Evolutionary conservation across 2,329 filamentous ascomycete species (phyloP), one percentile per base, ranked within the genome.

Genomic region (Cryphonectria carpinicola): DNA sequence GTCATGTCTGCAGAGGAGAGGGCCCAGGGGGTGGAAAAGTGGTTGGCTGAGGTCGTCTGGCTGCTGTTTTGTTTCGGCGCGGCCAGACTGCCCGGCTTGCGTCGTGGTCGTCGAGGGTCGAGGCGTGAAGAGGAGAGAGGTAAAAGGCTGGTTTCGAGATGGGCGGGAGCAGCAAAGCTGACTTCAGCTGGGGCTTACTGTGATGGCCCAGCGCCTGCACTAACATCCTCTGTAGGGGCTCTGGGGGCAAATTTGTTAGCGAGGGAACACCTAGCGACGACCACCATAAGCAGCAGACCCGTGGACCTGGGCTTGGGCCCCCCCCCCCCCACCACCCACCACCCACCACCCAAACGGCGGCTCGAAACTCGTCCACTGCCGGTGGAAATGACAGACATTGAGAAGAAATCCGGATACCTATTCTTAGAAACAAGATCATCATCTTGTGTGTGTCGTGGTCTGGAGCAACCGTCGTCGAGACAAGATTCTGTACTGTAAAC

Each of bases 61-160:
- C 6, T 68, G 35, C 8, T 22, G 19, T 46, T 39, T 63, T 35
- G 68, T 71, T 70, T 72, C 64, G 61, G 37, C 71, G 63, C 68
- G 69, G 66, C 62, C 68, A 64, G 19, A 41, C 56, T 60, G 66
- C 54, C 62, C 25, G 71, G 69, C 71, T 70, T n/a, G n/a, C n/a
- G 37, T 37, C 39, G 67, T 37, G 62, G 69, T 66, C 62, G 49
- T 62, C n/a, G 39, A 14, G 39, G 17, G 49, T 62, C n/a, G 28
- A 14, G 39, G 17, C 41, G 60, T 58, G 63, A 35, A 43, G 63
- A 66, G 43, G 62, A 63, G 43, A 13, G 32, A 6, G 56, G 8
- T 28, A 52, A 8, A 64, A 41, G n/a, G 32, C 68, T 70, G 32
- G 71, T 70, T 72, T 72, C 71, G 70, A 63, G n/a, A 41, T 25